Conservation (phyloP, 306 rosid genomes). For the Mimosa bimucronata region DNA sequence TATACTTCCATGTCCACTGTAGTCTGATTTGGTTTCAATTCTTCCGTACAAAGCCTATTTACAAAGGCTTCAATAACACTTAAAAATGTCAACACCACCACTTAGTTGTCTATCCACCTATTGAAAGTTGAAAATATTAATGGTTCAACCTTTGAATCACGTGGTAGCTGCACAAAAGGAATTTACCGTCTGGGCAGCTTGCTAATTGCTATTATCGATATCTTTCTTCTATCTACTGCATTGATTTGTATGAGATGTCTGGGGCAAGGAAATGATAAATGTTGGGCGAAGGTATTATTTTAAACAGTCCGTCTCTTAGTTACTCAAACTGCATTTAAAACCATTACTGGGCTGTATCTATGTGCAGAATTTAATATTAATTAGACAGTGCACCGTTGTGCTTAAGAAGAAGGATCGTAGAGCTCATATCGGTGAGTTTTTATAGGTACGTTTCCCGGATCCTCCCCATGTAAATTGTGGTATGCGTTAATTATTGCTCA, state of each 20-base stretch:
- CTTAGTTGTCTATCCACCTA: conserved; percentile 40
- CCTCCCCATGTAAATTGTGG: conserved; percentile 1
- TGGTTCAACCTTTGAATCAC: conserved; percentile 39
- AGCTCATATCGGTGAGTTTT: conserved; percentile 3
- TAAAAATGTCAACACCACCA: conserved; percentile 35
- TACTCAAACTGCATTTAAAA: neutral
- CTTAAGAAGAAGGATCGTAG: neutral
- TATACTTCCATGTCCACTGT: conserved; percentile 45
- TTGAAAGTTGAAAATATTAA: conserved; percentile 31
- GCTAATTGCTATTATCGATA: conserved; percentile 10
- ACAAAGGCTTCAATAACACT: conserved; percentile 39
- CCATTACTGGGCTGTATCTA: conserved; percentile 1
- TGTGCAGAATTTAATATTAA: conserved; percentile 4
- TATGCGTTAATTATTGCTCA: conserved; percentile 10
- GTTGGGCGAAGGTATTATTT: neutral
- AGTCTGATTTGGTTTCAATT: conserved; percentile 50
- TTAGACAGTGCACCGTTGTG: neutral
- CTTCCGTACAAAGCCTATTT: conserved; percentile 41
- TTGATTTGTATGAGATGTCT: neutral
- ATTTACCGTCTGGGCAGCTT: conserved; percentile 34
- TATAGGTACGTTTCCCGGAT: conserved; percentile 30
- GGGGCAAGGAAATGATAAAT: conserved; percentile 11
- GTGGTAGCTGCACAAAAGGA: conserved; percentile 37
- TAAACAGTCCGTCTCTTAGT: neutral
- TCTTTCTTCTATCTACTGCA: neutral